Base-by-base conservation (phyloP, 2,329 filamentous ascomycete genomes). In the Ophiostoma sp. region DNA sequence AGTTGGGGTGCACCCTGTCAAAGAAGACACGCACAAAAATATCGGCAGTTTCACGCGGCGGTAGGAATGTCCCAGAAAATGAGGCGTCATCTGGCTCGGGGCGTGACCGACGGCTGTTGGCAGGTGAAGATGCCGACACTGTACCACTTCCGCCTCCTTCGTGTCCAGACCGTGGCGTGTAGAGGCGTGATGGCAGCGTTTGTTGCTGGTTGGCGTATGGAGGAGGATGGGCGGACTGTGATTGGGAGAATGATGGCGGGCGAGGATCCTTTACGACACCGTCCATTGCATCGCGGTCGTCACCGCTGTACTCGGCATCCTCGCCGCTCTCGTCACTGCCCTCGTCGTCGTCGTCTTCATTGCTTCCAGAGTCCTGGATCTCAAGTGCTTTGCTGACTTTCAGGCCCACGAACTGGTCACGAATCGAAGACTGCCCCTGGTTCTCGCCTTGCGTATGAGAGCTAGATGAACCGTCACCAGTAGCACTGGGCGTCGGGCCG, bases 1-100 rank as follows among this genome's bases (percentile, higher is more conserved):
- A 71, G 69, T 71, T 71, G 41, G 71, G 71, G 44, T 72, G 69
- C 16, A 72, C 66, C 44, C 67, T 68, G 45, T 72, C 71, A n/a
- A 72, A 72, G 66, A 72, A 72, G 55, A 71, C 65, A 42, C 68
- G 68, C 45, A 72, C 69, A 27, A 72, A 72, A 3, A 71, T 62
- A 64, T 72, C 67, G 45, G 71, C 71, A 0, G 68, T 71, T 38
- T 72, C 71, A 9, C 69, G 68, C 3, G 63, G 63, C 6, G 71
- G 71, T n/a, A 72, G 40, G 47, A 72, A 70, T 2, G 67, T 55
- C 5, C 64, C 60, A 0, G 64, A 60, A 60, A 65, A 65, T 1
- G 69, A 65, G 1, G 66, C 68, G n/a, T 71, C 71, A 18, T 69
- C 69, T 14, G 36, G 38, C n/a, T 71, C 68, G 7, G 40, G 18